Base-by-base conservation (phyloP, 768 basidiomycete genomes). In the Russula earlei region DNA sequence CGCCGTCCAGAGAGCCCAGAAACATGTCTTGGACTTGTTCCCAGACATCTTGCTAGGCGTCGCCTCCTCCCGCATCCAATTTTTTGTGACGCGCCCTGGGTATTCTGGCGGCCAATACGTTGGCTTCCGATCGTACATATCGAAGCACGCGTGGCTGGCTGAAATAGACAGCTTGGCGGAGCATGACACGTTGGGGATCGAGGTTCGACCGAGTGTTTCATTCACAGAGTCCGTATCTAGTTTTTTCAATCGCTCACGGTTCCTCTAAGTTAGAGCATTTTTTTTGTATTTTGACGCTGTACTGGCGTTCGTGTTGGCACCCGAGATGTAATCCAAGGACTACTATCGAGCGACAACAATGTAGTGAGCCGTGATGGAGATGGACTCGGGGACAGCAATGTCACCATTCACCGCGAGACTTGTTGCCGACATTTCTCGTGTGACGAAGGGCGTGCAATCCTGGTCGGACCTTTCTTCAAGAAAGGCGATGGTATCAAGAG, bases 61-160 rank as follows among this genome's bases (percentile, higher is more conserved):
- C 27, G 56, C 56, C 22, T 58, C 56, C 5, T 58, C 56, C 29
- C 56, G 56, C 36, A 49, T 58, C n/a, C 56, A 58, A 36, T 58
- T 58, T 17, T 58, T 49, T 34, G 52, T 58, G 19, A 53, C 29
- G 27, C 56, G 56, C 24, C 34, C 52, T 9, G 56, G 56, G 6
- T 44, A 37, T 44, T 43, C 31, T 15, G 17, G 5, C 15, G 46
- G 56, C 27, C 36, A 38, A 5, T 58, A 58, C 38, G 8, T 44
- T 15, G 45, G 41, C 47, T 58, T 58, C 47, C 48, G 31, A 54
- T 49, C 56, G 2, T 58, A 54, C 29, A 58, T 58, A 46, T 43
- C 56, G 15, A 54, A 54, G 17, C 25, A 49, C 9, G 52, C 52
- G 10, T 58, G 56, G 56, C 0, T 5, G 11, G 20, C 34, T 14